These are phyloP conservation scores for Penicillium sp. DNA, from an alignment of 2,329 filamentous ascomycete species.

Conservation along the genomic window DNA sequence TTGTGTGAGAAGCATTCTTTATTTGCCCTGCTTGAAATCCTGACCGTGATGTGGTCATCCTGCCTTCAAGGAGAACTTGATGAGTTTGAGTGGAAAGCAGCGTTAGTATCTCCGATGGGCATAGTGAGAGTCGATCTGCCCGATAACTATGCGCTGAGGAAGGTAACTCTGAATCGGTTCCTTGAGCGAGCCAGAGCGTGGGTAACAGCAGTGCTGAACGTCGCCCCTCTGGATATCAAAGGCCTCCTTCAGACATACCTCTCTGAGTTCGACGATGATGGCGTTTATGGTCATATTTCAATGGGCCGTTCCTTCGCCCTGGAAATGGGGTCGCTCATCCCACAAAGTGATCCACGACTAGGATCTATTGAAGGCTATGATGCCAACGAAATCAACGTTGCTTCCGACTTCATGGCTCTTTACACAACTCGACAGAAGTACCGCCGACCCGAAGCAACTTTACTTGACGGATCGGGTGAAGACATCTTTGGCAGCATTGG, in stretches of 20 bases:
- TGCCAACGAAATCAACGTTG: constrained; percentile 77
- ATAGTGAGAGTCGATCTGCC: constrained; percentile 86
- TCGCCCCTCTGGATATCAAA: constrained; percentile 91
- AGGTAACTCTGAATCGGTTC: constrained; percentile 73
- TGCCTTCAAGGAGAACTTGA: constrained; percentile 94
- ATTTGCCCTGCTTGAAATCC: constrained; percentile 85
- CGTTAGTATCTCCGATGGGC: constrained; percentile 73
- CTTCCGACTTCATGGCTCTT: constrained; percentile 93
- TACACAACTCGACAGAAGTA: constrained; percentile 98
- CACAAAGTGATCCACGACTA: constrained; percentile 80
- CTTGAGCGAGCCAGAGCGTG: constrained; percentile 74
- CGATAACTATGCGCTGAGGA: constrained; percentile 82
- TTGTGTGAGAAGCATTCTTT: constrained; percentile 87
- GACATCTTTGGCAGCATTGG: constrained; percentile 10
- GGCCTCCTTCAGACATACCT: constrained; percentile 93
- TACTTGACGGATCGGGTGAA: constrained; percentile 31
- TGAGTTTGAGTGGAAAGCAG: constrained; percentile 82
- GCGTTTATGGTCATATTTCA: constrained; percentile 85
- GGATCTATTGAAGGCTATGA: constrained; percentile 72
- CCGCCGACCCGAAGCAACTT: constrained; percentile 70
- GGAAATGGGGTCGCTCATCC: constrained; percentile 85
- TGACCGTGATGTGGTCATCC: constrained; percentile 92
- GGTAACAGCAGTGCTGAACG: constrained; percentile 75
- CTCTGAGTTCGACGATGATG: constrained; percentile 90
- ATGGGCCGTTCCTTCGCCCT: constrained; percentile 91